Conservation (phyloP, 768 basidiomycete species). For the Gloeophyllum trabeum region DNA sequence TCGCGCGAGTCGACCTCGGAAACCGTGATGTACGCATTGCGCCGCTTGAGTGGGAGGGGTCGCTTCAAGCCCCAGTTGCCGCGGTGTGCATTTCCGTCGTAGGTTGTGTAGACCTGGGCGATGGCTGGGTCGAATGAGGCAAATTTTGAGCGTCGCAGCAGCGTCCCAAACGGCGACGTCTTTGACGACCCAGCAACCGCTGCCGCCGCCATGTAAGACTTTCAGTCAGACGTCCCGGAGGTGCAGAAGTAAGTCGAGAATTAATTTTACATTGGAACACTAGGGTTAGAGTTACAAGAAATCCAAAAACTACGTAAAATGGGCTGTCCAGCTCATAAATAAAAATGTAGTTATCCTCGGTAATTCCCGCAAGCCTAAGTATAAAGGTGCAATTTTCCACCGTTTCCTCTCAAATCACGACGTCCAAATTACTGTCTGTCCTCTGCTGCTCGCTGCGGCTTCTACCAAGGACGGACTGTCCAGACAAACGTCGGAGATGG, state of each 20-base stretch:
- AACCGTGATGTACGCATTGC: slow-evolving; percentile 54
- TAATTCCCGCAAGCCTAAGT: too few species aligned
- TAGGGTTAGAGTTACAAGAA: too few species aligned
- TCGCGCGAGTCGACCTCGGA: slow-evolving; percentile 59
- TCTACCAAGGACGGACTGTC: slow-evolving; percentile 57
- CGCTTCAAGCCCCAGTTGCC: slow-evolving; percentile 86
- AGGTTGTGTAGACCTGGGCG: slow-evolving; percentile 66
- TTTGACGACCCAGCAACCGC: not conserved
- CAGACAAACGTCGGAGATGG: slow-evolving; percentile 84
- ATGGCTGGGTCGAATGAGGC: slow-evolving; percentile 69
- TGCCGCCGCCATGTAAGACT: too few species aligned
- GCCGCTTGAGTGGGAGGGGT: slow-evolving; percentile 56
- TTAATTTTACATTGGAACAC: too few species aligned
- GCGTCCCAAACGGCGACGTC: slow-evolving; percentile 60
- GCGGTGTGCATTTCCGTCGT: slow-evolving; percentile 57
- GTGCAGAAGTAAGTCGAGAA: too few species aligned
- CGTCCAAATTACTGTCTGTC: slow-evolving; percentile 78
- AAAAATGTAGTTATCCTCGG: too few species aligned
- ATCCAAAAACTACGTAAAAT: too few species aligned
- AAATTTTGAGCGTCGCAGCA: slow-evolving; percentile 77
- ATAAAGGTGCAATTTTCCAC: too few species aligned
- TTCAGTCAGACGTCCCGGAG: too few species aligned
- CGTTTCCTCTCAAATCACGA: slow-evolving; percentile 31
- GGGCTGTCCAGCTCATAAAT: too few species aligned
- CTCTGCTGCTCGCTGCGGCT: slow-evolving; percentile 27